phyloP scores from a whole-genome alignment of 768 basidiomycete genomes.

The Mycena indigotica region DNA sequence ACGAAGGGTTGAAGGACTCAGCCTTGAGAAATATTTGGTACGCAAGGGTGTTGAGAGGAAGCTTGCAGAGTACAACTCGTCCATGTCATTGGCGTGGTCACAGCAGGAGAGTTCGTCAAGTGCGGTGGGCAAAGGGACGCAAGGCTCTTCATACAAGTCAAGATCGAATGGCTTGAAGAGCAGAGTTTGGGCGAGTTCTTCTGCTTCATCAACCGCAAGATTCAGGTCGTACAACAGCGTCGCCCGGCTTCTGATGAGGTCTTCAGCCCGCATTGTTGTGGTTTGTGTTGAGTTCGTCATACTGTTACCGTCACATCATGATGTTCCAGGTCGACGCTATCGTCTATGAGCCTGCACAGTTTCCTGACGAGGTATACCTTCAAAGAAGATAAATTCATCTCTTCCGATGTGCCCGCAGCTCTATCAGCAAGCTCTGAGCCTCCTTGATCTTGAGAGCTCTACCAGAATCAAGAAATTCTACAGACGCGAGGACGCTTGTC shows the following conservation, averaged over 20 bases:
- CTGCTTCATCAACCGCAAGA: slow-evolving; percentile 6
- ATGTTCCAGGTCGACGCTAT: slow-evolving; percentile 49
- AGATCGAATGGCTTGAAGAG: slow-evolving; percentile 22
- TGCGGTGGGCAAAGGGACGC: too few relatives aligned
- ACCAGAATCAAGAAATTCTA: slow-evolving; percentile 66
- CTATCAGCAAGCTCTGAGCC: slow-evolving; percentile 58
- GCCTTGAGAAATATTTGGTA: slow-evolving; percentile 26
- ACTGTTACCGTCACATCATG: too few relatives aligned
- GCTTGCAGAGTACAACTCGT: neutral
- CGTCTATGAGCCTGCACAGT: slow-evolving; percentile 40
- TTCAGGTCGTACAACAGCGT: slow-evolving; percentile 12
- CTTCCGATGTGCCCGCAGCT: slow-evolving; percentile 44
- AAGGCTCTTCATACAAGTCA: slow-evolving; percentile 7
- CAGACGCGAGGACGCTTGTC: slow-evolving; percentile 73
- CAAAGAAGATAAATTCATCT: slow-evolving; percentile 8
- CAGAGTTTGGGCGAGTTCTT: slow-evolving; percentile 12
- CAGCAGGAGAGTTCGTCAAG: too few relatives aligned
- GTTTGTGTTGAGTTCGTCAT: neutral
- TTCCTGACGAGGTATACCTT: slow-evolving; percentile 33
- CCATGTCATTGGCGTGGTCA: slow-evolving; percentile 5
- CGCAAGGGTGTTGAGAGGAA: slow-evolving; percentile 30
- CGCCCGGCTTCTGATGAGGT: slow-evolving; percentile 10
- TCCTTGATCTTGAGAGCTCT: slow-evolving; percentile 60
- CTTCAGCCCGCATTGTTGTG: neutral
- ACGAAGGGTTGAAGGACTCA: slow-evolving; percentile 25